Conservation (phyloP, 768 basidiomycete genomes). For the Nidularia pulvinata region DNA sequence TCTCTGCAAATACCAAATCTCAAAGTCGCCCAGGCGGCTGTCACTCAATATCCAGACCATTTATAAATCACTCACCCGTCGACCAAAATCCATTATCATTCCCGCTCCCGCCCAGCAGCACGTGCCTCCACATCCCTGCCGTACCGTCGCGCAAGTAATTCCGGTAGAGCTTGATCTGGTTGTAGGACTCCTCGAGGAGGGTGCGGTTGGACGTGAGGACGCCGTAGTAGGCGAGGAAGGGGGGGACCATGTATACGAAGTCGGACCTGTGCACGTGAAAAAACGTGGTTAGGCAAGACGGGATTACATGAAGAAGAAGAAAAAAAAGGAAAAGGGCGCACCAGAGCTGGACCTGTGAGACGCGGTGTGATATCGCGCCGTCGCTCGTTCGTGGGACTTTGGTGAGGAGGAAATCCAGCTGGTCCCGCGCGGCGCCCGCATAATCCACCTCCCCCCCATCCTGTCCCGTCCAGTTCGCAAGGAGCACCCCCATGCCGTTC, state of each 20-base stretch:
- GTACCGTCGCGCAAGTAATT: conserved; percentile 53
- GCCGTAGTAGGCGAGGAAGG: conserved; percentile 87
- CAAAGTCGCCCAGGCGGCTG: no score
- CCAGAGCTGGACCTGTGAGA: conserved; percentile 73
- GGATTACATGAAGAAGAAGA: background rate
- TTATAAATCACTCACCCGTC: no score
- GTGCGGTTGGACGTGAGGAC: conserved; percentile 54
- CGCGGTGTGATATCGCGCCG: conserved; percentile 83
- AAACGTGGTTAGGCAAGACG: background rate
- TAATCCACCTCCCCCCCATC: conserved; percentile 47
- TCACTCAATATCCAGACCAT: no score
- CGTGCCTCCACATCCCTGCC: conserved; percentile 76
- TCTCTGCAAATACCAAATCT: no score
- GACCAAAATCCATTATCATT: conserved; percentile 79
- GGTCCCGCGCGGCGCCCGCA: conserved; percentile 59
- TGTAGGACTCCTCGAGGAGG: conserved; percentile 65
- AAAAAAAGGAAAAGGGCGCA: conserved; percentile 19
- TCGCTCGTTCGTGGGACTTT: conserved; percentile 61
- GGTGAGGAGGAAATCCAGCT: conserved; percentile 62
- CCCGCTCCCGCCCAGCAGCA: conserved; percentile 51
- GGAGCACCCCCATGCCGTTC: conserved; percentile 69
- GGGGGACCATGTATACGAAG: conserved; percentile 84
- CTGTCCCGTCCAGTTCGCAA: conserved; percentile 46
- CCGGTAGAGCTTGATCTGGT: conserved; percentile 74
- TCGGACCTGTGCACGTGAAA: conserved; percentile 54